Evolutionary conservation across 495 filamentous ascomycete genomes (phyloP).

Genomic region (Astrothelium subdiscretum): DNA sequence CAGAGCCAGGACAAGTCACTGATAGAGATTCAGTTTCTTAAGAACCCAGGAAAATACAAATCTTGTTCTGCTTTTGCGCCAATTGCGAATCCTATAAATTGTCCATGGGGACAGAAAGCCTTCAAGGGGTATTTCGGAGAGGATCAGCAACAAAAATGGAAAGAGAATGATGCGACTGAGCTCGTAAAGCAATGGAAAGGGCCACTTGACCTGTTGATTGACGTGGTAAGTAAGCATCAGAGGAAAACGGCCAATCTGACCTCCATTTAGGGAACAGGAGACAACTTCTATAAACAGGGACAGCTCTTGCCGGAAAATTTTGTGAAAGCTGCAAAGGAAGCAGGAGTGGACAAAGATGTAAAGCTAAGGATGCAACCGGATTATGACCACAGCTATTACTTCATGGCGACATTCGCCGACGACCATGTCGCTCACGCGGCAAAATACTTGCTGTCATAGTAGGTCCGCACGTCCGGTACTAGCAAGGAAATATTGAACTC

Average conservation of each 20-base stretch:
- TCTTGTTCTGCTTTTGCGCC: constrained; percentile 84
- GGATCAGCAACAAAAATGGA: constrained; percentile 60
- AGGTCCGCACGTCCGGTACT: constrained; percentile 5
- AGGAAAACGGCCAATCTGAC: neutral
- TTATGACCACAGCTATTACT: constrained; percentile 96
- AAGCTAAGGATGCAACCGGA: constrained; percentile 73
- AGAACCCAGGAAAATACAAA: constrained; percentile 79
- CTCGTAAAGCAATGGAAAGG: constrained; percentile 64
- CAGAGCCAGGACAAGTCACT: neutral
- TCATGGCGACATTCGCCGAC: constrained; percentile 76
- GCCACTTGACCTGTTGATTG: constrained; percentile 63
- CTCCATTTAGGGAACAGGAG: constrained; percentile 57
- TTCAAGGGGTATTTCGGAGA: constrained; percentile 82
- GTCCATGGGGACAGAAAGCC: constrained; percentile 92
- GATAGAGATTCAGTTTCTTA: constrained; percentile 49
- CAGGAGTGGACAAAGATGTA: constrained; percentile 52
- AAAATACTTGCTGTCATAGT: constrained; percentile 59
- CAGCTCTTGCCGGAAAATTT: constrained; percentile 94
- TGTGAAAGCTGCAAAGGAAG: constrained; percentile 60
- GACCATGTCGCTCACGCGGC: constrained; percentile 89
- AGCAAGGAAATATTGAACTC: neutral
- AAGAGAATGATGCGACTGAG: constrained; percentile 85
- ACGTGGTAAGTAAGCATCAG: constrained; percentile 47
- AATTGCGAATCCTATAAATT: constrained; percentile 74
- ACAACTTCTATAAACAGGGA: constrained; percentile 89